Evolutionary conservation across 106 monocot species (phyloP).

Genomic region (Agapanthus africanus): DNA sequence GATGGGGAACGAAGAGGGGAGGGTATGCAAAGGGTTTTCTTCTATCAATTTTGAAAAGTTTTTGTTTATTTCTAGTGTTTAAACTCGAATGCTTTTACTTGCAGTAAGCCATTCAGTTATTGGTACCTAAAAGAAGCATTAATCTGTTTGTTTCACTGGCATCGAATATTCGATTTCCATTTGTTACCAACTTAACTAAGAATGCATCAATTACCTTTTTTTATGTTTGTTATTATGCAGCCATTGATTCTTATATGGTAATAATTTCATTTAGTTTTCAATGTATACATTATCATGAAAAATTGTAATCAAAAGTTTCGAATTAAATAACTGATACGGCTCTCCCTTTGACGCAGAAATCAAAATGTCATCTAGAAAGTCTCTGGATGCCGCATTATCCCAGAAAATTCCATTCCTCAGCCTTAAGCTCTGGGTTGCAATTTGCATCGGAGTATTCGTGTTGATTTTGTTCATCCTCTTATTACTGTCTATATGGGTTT

Average conservation of each 20-base stretch:
- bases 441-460: slow-evolving; percentile 38
- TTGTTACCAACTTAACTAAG: neutral
- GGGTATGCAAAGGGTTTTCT: too few relatives aligned
- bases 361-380: slow-evolving; percentile 39
- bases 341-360: slow-evolving; percentile 8
- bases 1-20: too few relatives aligned
- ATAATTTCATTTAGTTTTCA: neutral
- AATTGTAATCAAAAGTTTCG: too few relatives aligned
- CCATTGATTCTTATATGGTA: neutral
- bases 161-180: neutral
- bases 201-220: neutral
- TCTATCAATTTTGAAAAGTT: too few relatives aligned
- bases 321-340: neutral
- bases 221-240: neutral
- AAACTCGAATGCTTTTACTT: too few relatives aligned
- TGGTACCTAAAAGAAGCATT: too few relatives aligned
- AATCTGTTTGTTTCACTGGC: too few relatives aligned
- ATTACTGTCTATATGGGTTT: slow-evolving; percentile 36
- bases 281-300: neutral
- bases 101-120: too few relatives aligned
- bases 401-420: slow-evolving; percentile 39
- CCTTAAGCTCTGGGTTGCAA: slow-evolving; percentile 53
- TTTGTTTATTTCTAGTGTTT: too few relatives aligned
- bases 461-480: slow-evolving; percentile 33
- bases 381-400: slow-evolving; percentile 27